These are phyloP conservation scores for Tricharina praecox DNA, from an alignment of 495 filamentous ascomycete species.

Conservation along the genomic window DNA sequence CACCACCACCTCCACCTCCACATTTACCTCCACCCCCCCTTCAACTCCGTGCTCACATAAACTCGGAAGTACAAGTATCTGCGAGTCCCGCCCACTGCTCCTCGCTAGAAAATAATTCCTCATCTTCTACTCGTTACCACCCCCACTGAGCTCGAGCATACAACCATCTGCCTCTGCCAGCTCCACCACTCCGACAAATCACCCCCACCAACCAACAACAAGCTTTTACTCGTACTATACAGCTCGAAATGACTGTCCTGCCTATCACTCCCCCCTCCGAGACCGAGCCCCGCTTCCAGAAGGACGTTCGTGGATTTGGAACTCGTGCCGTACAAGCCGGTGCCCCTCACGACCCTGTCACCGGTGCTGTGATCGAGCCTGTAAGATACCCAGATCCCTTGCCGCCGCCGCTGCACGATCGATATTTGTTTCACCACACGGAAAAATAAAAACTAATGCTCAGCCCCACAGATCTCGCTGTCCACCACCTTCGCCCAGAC, in stretches of 20 bases:
- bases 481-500: conserved; percentile 87
- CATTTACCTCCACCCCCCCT: too few species aligned
- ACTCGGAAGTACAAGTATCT: background rate
- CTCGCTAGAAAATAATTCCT: background rate
- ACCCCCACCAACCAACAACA: background rate
- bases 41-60: too few species aligned
- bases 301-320: conserved; percentile 41
- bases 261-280: conserved; percentile 4
- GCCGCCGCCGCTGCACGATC: background rate
- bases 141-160: background rate
- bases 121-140: background rate
- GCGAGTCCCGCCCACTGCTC: background rate
- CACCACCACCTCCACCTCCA: too few species aligned
- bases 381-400: conserved; percentile 29
- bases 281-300: conserved; percentile 14
- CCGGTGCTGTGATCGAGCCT: conserved; percentile 86
- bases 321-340: conserved; percentile 92
- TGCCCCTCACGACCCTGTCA: conserved; percentile 69
- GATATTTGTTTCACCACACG: too few species aligned
- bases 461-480: conserved; percentile 55
- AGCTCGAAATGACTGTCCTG: conserved; percentile 1
- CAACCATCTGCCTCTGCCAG: too few species aligned
- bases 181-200: too few species aligned
- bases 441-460: background rate
- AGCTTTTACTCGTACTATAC: background rate